These are phyloP conservation scores for Davidsoniella australis DNA, from an alignment of 2,329 filamentous ascomycete species.

Conservation along the genomic window DNA sequence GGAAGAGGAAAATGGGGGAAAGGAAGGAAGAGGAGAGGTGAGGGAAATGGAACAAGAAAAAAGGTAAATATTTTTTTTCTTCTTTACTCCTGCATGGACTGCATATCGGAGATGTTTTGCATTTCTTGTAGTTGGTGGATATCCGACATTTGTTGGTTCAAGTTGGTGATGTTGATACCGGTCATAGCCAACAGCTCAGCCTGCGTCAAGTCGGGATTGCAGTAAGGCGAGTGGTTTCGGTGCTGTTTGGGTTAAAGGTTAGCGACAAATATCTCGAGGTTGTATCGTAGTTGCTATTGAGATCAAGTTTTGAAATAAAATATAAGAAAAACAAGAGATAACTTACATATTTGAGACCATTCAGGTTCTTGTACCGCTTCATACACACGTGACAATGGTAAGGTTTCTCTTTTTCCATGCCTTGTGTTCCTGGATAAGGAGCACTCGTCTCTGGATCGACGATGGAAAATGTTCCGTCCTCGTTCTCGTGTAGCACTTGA, in stretches of 20 bases:
- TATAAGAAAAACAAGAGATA: background rate
- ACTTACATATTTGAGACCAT: constrained; percentile 85
- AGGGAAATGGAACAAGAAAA: no score
- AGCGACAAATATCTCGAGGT: background rate
- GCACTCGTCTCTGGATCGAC: constrained; percentile 90
- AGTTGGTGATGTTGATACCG: constrained; percentile 8
- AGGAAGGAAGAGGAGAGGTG: no score
- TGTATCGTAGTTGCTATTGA: background rate
- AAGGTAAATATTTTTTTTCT: no score
- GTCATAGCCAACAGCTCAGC: constrained; percentile 13
- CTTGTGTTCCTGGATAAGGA: constrained; percentile 85
- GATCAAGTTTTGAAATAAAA: background rate
- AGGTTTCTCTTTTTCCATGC: constrained; percentile 99
- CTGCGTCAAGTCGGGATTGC: constrained; percentile 14
- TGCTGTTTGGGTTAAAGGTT: constrained; percentile 9
- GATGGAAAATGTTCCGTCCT: constrained; percentile 93
- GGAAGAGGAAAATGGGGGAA: no score
- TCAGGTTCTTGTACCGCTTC: constrained; percentile 98
- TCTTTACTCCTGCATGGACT: constrained; percentile 11
- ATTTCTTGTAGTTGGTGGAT: constrained; percentile 10
- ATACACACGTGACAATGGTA: constrained; percentile 94
- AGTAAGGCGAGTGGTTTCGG: constrained; percentile 14
- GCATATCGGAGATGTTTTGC: constrained; percentile 11
- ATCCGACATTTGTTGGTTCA: constrained; percentile 9
- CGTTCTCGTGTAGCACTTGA: constrained; percentile 90